Percentiles rank a stretch among this genome's conserved stretches.
Conservation (phyloP, 31 red algal genomes). For the Asparagopsis taxiformis region DNA sequence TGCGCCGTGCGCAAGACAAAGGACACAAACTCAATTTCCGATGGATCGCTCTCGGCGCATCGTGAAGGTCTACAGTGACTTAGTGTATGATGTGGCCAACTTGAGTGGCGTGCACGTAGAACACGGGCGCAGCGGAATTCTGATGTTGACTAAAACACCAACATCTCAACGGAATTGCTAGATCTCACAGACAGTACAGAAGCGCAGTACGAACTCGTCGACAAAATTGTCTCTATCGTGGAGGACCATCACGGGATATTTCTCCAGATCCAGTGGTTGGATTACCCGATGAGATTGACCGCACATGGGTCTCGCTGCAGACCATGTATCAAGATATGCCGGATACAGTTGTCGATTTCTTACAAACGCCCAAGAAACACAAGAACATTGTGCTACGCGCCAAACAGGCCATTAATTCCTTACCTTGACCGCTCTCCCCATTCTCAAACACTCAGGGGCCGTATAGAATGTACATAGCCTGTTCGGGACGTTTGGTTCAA, state of each 20-base stretch:
- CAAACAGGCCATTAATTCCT: too few relatives aligned
- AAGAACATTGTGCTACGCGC: too few relatives aligned
- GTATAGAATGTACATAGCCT: too few relatives aligned
- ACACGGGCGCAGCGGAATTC: too few relatives aligned
- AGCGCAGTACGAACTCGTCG: conserved; percentile 9
- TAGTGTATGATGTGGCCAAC: too few relatives aligned
- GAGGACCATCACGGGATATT: conserved; percentile 3
- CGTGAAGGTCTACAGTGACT: background rate
- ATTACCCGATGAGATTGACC: conserved; percentile 14
- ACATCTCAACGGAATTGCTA: conserved; percentile 9
- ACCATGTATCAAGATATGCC: conserved; percentile 7
- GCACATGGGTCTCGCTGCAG: conserved; percentile 12
- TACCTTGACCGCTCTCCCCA: too few relatives aligned
- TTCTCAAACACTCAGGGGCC: too few relatives aligned
- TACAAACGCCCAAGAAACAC: background rate
- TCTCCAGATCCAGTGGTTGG: conserved; percentile 22
- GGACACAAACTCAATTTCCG: conserved; percentile 30
- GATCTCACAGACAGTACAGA: conserved; percentile 7
- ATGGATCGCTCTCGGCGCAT: conserved; percentile 19
- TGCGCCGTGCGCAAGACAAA: conserved; percentile 27
- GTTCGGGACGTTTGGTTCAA: too few relatives aligned
- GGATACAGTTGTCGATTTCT: conserved; percentile 8
- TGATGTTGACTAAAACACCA: too few relatives aligned
- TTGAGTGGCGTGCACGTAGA: too few relatives aligned
- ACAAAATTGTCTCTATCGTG: conserved; percentile 3